Base-by-base conservation (phyloP, 2,329 filamentous ascomycete genomes). In the Cladophialophora immunda region DNA sequence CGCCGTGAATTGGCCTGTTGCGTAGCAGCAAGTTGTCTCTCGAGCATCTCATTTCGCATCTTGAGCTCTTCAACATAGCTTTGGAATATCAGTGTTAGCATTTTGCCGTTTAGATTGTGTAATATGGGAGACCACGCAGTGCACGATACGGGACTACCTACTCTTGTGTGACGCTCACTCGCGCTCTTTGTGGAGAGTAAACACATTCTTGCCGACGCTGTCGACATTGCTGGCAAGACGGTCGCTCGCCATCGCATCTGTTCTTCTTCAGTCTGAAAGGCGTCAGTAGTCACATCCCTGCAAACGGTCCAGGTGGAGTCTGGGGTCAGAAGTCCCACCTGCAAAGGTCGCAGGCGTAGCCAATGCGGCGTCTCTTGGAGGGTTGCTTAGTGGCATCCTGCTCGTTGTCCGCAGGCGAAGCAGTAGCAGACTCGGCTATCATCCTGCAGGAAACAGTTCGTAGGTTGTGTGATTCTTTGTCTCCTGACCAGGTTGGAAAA, bases 11-110 rank as follows among this genome's bases (percentile, higher is more conserved):
- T 45, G 29, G 54, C 32, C 22, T 25, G 36, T 58, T 41, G 56
- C 15, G 56, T 29, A 5, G 19, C 56, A 4, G 36, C 56, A 29
- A 58, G 56, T 47, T 58, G 56, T 41, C 36, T 36, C 19, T 58
- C 56, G 27, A 58, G 56, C 36, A 45, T 25, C n/a, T 41, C 56
- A 58, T 58, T 58, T 30, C 36, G 56, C 56, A 58, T 41, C 27
- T 58, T 58, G 32, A 58, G 36, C 22, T 58, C 56, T 36, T 58
- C 56, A 29, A 58, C 56, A 58, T 58, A 58, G 11, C 56, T 47
- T 58, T 11, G 15, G 11, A 29, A 27, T 58, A 8, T 41, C 32
- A 4, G 36, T 47, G 9, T 58, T 11, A 45, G 36, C 22, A 41
- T 58, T 41, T 29, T 7, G 19, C 2, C 5, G 4, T 19, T 15